Conservation (phyloP, 306 rosid genomes). For the Trifolium fragiferum region DNA sequence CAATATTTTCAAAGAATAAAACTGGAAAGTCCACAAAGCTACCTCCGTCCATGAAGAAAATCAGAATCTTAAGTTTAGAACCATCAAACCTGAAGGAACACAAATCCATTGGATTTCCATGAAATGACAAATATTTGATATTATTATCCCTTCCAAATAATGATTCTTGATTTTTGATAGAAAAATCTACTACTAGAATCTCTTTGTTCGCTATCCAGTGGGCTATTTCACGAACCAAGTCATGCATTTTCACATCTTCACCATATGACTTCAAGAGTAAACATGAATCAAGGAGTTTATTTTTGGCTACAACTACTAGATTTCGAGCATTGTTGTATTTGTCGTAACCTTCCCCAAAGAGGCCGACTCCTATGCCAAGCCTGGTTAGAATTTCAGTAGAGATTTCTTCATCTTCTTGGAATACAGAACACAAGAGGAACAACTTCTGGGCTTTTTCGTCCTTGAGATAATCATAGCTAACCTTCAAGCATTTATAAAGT, state of each 20-base stretch:
- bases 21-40: too few relatives aligned
- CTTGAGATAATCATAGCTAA: constrained; percentile 9
- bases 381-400: neutral
- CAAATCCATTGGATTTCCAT: too few relatives aligned
- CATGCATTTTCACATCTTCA: constrained; percentile 39
- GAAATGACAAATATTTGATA: constrained; percentile 12
- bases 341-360: neutral
- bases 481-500: neutral
- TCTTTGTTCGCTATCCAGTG: neutral
- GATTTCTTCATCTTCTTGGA: constrained; percentile 43
- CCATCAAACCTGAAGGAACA: too few relatives aligned
- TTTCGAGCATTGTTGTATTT: neutral
- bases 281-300: constrained; percentile 16
- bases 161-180: neutral
- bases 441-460: neutral
- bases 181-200: too few relatives aligned
- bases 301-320: neutral
- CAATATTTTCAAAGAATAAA: too few relatives aligned
- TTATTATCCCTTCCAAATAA: neutral
- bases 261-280: too few relatives aligned
- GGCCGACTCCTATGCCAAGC: neutral
- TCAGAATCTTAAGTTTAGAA: too few relatives aligned
- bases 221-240: constrained; percentile 31
- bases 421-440: constrained; percentile 34
- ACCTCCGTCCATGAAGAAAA: too few relatives aligned